Base-by-base conservation (phyloP, 257 asterid genomes). In the Paulownia fortunei region DNA sequence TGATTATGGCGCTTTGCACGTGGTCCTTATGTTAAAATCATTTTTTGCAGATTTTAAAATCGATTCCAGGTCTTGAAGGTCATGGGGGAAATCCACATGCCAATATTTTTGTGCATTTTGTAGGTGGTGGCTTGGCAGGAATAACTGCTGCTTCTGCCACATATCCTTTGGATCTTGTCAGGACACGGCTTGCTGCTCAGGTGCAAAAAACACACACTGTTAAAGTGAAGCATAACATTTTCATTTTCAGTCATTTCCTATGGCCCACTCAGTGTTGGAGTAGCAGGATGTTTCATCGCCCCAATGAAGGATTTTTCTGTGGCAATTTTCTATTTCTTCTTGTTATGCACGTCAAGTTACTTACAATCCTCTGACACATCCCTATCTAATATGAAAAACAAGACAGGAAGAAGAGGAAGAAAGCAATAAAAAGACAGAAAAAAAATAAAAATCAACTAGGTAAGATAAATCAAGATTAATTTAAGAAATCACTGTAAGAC, bases 131-230 rank as follows among this genome's bases (percentile, higher is more conserved):
- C 55, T 84, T 90, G 87, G 93, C 99, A 3, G 98, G 99, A 61
- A 81, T 94, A 61, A 91, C 99, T 21, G 88, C 99, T 61, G 98
- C 98, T 71, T 82, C 97, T 72, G 97, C 87, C 83, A 86, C 99
- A 26, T 94, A 94, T 78, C 99, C 99, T 1, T 82, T 94, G 88
- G 99, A 94, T 83, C 98, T 94, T 77, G 90, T 92, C 61, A 86
- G 99, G 85, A 94, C 98, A 18, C 83, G 99, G 75, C 92, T 92
- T 34, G 91, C 99, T 2, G 99, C 98, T 16, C 99, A 92, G 97
- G 99, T 94, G 69, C 79, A 39, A 27, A 62, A 27, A 13, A 68
- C 37, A 69, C 74, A 10, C 12, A 1, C 2, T 76, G 2, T 11
- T 66, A 44, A 34, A 26, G 44, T 24, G 51, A 24, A 52, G 56